A percentile compares a stretch with the other conserved stretches of the same genome.
Evolutionary conservation across 2,329 filamentous ascomycete genomes (phyloP).

Genomic region (Aspergillus pseudoviridinutans): DNA sequence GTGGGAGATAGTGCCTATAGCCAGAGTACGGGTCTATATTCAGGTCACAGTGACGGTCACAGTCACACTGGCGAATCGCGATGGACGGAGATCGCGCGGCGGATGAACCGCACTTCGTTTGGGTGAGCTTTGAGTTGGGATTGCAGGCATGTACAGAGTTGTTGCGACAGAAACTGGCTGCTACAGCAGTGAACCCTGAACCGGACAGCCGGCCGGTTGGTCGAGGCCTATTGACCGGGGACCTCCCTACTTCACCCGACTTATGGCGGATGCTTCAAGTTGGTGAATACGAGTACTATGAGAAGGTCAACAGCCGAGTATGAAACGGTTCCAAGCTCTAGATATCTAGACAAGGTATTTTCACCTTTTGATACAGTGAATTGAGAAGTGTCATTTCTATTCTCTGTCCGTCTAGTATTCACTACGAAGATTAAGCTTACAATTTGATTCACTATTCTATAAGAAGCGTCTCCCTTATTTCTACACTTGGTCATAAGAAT

Average conservation of each 20-base stretch:
- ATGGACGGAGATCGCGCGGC: slow-evolving; percentile 23
- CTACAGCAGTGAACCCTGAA: neutral
- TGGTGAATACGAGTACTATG: neutral
- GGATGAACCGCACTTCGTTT: slow-evolving; percentile 13
- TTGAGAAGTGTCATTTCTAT: neutral
- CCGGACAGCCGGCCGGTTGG: too few species aligned
- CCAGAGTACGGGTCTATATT: neutral
- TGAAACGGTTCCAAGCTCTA: neutral
- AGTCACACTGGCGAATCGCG: slow-evolving; percentile 8
- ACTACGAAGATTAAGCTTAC: too few species aligned
- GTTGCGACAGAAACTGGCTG: neutral
- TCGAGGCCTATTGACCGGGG: neutral
- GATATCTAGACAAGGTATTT: neutral
- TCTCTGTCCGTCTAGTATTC: neutral
- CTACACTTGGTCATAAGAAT: too few species aligned
- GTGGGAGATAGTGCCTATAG: neutral
- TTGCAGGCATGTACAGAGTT: neutral
- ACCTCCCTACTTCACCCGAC: neutral
- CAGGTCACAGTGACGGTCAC: neutral
- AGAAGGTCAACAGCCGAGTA: too few species aligned
- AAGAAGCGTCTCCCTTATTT: too few species aligned
- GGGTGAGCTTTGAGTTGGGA: neutral
- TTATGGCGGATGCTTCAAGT: neutral
- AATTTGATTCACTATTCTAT: neutral
- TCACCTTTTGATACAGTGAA: neutral